Base-by-base conservation (phyloP, 495 filamentous ascomycete species). In the Cercophora scortea region DNA sequence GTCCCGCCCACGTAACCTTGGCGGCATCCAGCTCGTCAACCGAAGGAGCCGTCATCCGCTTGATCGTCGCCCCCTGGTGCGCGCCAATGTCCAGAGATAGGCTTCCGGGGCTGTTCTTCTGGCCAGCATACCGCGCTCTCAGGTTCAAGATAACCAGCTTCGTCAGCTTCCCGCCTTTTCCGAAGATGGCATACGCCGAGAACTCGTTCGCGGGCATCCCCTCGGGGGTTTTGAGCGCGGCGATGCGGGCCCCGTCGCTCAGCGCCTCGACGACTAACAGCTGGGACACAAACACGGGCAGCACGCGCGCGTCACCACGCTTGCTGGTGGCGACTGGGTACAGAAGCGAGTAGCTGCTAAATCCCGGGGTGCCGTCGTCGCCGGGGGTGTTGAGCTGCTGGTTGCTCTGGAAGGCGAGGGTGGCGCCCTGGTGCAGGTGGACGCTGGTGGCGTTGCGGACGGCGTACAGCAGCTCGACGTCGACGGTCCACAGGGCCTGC, bases 341-440 rank as follows among this genome's bases (percentile, higher is more conserved):
- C 46, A 59, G 18, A 34, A 59, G 19, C 15, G 45, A 47, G 18
- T 59, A 59, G 15, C 49, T 53, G 15, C 57, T 59, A 19, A 59
- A 59, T 1, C 57, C 57, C n/a, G 57, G 57, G n/a, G 52, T 47
- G 8, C 57, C 57, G 38, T 59, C 57, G 32, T 59, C 57, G 8
- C 57, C 57, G 32, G 57, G 57, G 18, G 57, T 59, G 53, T 59
- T 59, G 13, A 55, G 46, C 53, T 59, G 57, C 53, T 59, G 57
- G 46, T 53, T 47, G 9, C 49, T 53, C 53, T 59, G 57, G n/a
- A 59, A 59, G 11, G 50, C 49, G 6, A 59, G 43, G 35, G 57
- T 59, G 4, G 57, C 57, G 8, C 57, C 57, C 41, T 59, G 57
- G 43, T 59, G 57, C 35, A 59, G 50, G 19, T 59, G 57, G 34